Evolutionary conservation across 1,139 yeast genomes (phyloP).

Genomic region (Candida labiduridarum): DNA sequence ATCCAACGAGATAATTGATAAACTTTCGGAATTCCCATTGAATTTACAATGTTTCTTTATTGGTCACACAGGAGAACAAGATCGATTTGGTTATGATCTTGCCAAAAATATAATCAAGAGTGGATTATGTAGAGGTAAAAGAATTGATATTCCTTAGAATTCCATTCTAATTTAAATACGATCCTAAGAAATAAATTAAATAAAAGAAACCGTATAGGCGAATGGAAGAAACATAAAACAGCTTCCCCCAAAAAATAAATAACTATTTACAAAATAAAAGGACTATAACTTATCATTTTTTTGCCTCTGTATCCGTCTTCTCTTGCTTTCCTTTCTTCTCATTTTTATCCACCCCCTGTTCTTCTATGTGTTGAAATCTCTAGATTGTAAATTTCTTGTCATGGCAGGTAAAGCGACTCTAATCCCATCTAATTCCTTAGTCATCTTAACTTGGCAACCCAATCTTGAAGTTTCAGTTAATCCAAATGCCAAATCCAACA

Average conservation of each 20-base stretch:
- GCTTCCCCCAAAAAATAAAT: not conserved
- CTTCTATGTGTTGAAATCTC: conserved; percentile 53
- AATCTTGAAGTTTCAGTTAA: conserved; percentile 93
- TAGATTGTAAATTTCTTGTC: conserved; percentile 87
- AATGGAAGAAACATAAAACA: not conserved
- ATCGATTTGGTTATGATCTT: conserved; percentile 27
- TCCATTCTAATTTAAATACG: not conserved
- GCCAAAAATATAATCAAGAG: conserved; percentile 20
- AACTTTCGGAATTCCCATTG: conserved; percentile 14
- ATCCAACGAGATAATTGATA: conserved; percentile 8
- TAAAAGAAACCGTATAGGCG: not conserved
- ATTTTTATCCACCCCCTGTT: too few relatives aligned
- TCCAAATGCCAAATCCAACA: conserved; percentile 97
- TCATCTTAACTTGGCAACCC: conserved; percentile 92
- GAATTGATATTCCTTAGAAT: conserved; percentile 18
- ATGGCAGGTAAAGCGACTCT: conserved; percentile 97
- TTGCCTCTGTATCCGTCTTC: not conserved
- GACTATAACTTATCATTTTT: not conserved
- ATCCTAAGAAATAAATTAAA: not conserved
- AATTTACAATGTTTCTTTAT: conserved; percentile 20
- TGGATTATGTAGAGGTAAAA: conserved; percentile 20
- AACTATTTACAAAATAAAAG: not conserved
- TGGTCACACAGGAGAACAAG: conserved; percentile 23
- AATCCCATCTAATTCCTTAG: conserved; percentile 86
- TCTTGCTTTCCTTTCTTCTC: not conserved